phyloP scores from a whole-genome alignment of 306 rosid species.

The Trifolium subterraneum region DNA sequence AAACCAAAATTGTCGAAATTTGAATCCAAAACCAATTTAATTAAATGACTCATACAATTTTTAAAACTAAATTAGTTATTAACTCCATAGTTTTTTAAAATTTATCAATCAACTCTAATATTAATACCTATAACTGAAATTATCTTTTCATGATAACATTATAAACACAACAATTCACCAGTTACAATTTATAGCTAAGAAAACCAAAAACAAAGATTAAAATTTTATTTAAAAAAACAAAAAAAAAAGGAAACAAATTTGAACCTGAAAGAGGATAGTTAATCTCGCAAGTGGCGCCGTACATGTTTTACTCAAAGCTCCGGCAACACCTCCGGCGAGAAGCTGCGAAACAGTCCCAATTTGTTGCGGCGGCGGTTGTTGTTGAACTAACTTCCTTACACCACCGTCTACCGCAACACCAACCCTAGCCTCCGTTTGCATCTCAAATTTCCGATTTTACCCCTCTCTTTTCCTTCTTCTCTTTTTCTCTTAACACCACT shows the following conservation, averaged over 20 bases:
- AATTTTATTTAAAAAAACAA: neutral
- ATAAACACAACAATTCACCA: neutral
- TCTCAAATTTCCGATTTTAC: conserved; percentile 34
- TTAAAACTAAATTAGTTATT: neutral
- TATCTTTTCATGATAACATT: too few relatives aligned
- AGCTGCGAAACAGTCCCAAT: conserved; percentile 83
- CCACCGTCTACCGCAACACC: conserved; percentile 73
- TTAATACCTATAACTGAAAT: neutral
- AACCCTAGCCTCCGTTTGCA: conserved; percentile 97
- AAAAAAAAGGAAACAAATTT: neutral
- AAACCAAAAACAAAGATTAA: neutral
- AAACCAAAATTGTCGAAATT: neutral
- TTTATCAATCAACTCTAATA: too few relatives aligned
- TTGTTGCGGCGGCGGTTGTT: conserved; percentile 69
- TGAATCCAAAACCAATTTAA: neutral
- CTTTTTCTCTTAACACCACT: conserved; percentile 2
- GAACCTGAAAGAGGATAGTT: conserved; percentile 95
- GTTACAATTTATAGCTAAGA: neutral
- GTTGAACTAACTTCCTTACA: conserved; percentile 55
- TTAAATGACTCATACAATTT: neutral
- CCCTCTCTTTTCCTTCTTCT: neutral
- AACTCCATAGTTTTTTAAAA: neutral
- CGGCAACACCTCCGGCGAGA: conserved; percentile 96
- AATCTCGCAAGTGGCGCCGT: conserved; percentile 98
- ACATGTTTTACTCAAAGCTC: conserved; percentile 92